Evolutionary conservation across 768 basidiomycete genomes (phyloP), one percentile per base, ranked within the genome.

Genomic region (Phanerochaete sordida): DNA sequence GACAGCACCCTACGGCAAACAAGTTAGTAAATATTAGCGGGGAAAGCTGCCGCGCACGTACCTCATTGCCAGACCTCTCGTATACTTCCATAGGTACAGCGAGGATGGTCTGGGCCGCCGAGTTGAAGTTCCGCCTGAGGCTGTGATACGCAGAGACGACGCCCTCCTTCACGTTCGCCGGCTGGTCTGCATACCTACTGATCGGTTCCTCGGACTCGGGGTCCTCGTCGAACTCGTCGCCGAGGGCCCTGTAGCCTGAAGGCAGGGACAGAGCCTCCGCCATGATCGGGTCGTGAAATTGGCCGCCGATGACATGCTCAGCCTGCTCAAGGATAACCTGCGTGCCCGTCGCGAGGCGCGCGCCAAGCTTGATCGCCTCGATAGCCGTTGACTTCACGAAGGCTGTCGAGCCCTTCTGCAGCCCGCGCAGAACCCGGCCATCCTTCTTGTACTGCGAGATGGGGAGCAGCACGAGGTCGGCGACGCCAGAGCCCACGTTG

Each of bases 11-110:
- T 98, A 69, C 1, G 55, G 11, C 16, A 55, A n/a, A 37, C 46
- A 50, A 47, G 39, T 60, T 28, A 28, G 16, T 19, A 45, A 21
- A 11, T 16, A 4, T 13, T 28, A n/a, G n/a, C n/a, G n/a, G n/a
- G 30, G 19, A 31, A 19, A 28, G 15, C 4, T 1, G 28, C 13
- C 19, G 15, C 1, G 48, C 7, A 19, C 82, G 67, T 65, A 90
- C 95, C 83, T 97, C 92, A 58, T 88, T 90, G 8, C 93, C 93
- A 11, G 94, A 91, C 61, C 91, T 81, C 74, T 99, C 97, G 66
- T 98, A 96, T 12, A 98, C 94, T 73, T 98, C 97, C 96, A 98
- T 98, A 1, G 97, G 97, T 0, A 99, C 93, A 0, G 97, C 96
- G 37, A 99, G 81, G 62, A 99, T 98, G 0, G 97, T 99, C 75